A percentile compares a stretch with the other conserved stretches of the same genome.
Conservation (phyloP, 805 yeast genomes). For the Wickerhamiella vanderwaltii region DNA sequence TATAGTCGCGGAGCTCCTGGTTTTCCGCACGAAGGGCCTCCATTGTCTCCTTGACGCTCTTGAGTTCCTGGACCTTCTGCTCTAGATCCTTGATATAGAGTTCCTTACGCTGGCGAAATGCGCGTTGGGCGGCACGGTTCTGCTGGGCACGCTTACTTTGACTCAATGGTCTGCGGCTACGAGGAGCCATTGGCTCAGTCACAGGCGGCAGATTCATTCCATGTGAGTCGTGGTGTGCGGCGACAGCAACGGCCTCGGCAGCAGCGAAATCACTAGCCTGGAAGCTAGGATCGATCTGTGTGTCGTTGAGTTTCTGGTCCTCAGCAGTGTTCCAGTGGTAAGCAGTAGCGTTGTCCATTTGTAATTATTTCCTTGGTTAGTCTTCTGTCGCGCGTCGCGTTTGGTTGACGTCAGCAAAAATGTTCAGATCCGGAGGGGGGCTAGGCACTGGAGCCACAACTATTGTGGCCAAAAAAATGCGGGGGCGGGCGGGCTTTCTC, state of each 20-base stretch:
- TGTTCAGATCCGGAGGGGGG: background rate
- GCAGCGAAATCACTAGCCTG: constrained; percentile 24
- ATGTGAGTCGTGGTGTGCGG: constrained; percentile 23
- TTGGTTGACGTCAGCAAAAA: background rate
- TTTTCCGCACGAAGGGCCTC: constrained; percentile 61
- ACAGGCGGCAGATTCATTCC: constrained; percentile 22
- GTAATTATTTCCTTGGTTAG: constrained; percentile 5
- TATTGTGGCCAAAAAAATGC: background rate
- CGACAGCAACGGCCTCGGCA: constrained; percentile 25
- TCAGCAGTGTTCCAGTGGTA: constrained; percentile 21
- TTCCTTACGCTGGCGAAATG: constrained; percentile 78
- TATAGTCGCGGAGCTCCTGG: constrained; percentile 58
- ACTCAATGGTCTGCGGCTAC: constrained; percentile 36
- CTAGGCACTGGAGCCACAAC: background rate
- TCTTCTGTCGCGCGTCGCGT: background rate
- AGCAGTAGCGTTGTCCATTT: constrained; percentile 3
- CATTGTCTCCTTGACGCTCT: constrained; percentile 49
- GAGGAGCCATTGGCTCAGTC: constrained; percentile 24
- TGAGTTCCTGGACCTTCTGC: constrained; percentile 49
- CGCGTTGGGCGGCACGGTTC: constrained; percentile 83
- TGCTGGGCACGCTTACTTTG: constrained; percentile 80
- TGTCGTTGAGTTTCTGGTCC: constrained; percentile 22
- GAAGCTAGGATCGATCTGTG: constrained; percentile 24
- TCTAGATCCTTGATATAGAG: constrained; percentile 71
- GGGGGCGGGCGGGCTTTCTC: background rate